These are phyloP conservation scores for Scutellaria minor DNA, from an alignment of 257 asterid species.

Conservation along the genomic window DNA sequence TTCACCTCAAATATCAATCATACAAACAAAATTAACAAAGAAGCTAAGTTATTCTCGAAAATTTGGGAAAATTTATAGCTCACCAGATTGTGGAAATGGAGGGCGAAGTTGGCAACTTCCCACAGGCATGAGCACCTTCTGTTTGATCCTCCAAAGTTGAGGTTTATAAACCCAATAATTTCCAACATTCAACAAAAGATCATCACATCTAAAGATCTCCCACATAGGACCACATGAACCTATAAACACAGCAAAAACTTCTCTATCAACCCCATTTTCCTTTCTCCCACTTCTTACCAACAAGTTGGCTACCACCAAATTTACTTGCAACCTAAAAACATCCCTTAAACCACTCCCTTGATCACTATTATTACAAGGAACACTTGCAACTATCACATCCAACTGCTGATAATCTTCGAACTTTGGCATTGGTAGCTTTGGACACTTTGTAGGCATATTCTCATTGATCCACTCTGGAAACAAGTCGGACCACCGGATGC, in stretches of 20 bases:
- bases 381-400: slow-evolving; percentile 63
- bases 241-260: slow-evolving; percentile 56
- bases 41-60: too few species aligned
- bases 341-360: slow-evolving; percentile 47
- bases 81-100: slow-evolving; percentile 45
- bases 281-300: slow-evolving; percentile 53
- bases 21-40: too few species aligned
- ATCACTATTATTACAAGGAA: slow-evolving; percentile 38
- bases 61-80: too few species aligned
- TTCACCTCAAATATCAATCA: too few species aligned
- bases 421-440: slow-evolving; percentile 65
- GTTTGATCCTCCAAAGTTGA: slow-evolving; percentile 46
- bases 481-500: slow-evolving; percentile 54
- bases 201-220: slow-evolving; percentile 82
- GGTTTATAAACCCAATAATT: slow-evolving; percentile 60
- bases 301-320: slow-evolving; percentile 73
- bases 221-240: slow-evolving; percentile 70
- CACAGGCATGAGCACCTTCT: slow-evolving; percentile 68
- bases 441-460: slow-evolving; percentile 44
- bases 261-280: not conserved
- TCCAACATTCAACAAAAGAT: slow-evolving; percentile 53
- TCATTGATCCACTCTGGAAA: slow-evolving; percentile 70
- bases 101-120: slow-evolving; percentile 70
- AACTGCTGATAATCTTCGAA: slow-evolving; percentile 45
- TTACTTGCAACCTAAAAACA: slow-evolving; percentile 73